Conservation (phyloP, 192 early-diverging fungal genomes). For the Irineochytrium annulatum region DNA sequence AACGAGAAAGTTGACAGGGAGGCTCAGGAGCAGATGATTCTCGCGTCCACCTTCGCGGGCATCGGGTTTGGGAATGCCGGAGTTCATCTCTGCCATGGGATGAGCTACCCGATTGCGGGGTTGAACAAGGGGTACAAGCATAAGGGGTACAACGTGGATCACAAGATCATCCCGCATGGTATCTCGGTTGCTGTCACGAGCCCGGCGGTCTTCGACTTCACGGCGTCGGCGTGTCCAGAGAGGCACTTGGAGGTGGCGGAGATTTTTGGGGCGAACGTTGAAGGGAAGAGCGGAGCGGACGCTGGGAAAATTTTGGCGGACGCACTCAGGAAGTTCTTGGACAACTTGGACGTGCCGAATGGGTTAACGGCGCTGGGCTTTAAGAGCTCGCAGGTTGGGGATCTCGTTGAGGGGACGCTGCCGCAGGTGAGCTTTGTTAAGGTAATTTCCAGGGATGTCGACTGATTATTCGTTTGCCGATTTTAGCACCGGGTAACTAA, state of each 20-base stretch:
- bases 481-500: slow-evolving; percentile 79
- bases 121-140: slow-evolving; percentile 79
- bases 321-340: slow-evolving; percentile 70
- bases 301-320: slow-evolving; percentile 75
- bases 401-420: slow-evolving; percentile 77
- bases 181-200: slow-evolving; percentile 87
- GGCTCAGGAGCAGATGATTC: slow-evolving; percentile 79
- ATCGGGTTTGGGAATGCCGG: slow-evolving; percentile 87
- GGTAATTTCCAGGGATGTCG: not conserved
- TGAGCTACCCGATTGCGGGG: slow-evolving; percentile 83
- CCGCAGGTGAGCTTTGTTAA: slow-evolving; percentile 56
- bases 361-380: slow-evolving; percentile 78
- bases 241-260: slow-evolving; percentile 79
- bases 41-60: slow-evolving; percentile 86
- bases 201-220: slow-evolving; percentile 87
- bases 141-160: slow-evolving; percentile 71
- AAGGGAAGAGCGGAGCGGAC: slow-evolving; percentile 59
- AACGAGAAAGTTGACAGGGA: slow-evolving; percentile 58
- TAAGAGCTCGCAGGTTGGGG: slow-evolving; percentile 59
- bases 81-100: slow-evolving; percentile 83
- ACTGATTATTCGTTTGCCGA: not conserved
- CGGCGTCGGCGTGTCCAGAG: slow-evolving; percentile 73
- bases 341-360: slow-evolving; percentile 73
- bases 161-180: slow-evolving; percentile 62
- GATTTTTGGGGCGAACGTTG: slow-evolving; percentile 67